Evolutionary conservation across 345 rosid species (phyloP).

Genomic region (Combretum micranthum): DNA sequence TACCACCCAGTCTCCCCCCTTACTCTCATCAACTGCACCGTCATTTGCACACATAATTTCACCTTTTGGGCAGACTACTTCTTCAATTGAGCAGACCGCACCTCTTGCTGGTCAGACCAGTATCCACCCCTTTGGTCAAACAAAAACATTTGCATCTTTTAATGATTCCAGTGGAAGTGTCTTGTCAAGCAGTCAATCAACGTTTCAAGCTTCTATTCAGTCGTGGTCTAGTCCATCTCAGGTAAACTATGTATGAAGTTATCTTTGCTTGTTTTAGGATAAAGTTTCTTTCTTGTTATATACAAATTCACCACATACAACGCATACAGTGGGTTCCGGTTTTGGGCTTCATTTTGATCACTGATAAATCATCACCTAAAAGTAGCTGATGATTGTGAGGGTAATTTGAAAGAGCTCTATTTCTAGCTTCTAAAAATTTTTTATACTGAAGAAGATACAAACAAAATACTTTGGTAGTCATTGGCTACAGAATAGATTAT

Average conservation of each 20-base stretch:
- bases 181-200: slow-evolving; percentile 46
- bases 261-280: too few species aligned
- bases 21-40: neutral
- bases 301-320: too few species aligned
- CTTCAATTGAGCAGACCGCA: slow-evolving; percentile 7
- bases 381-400: too few species aligned
- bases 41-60: neutral
- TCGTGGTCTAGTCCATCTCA: slow-evolving; percentile 38
- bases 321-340: neutral
- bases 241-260: slow-evolving; percentile 29
- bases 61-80: slow-evolving; percentile 10
- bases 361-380: too few species aligned
- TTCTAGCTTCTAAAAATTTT: too few species aligned
- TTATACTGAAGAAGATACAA: too few species aligned
- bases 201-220: slow-evolving; percentile 32
- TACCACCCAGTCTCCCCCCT: too few species aligned
- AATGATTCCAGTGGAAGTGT: slow-evolving; percentile 32
- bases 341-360: too few species aligned
- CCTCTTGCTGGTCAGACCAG: slow-evolving; percentile 21
- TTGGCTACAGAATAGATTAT: too few species aligned
- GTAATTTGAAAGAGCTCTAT: too few species aligned
- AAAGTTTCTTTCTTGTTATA: too few species aligned
- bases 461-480: too few species aligned
- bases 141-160: slow-evolving; percentile 44
- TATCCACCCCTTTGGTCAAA: slow-evolving; percentile 42